A percentile compares a stretch with the other conserved stretches of the same genome.
Evolutionary conservation across 129 eudicot species (phyloP).

Genomic region (Cynara cardunculus): DNA sequence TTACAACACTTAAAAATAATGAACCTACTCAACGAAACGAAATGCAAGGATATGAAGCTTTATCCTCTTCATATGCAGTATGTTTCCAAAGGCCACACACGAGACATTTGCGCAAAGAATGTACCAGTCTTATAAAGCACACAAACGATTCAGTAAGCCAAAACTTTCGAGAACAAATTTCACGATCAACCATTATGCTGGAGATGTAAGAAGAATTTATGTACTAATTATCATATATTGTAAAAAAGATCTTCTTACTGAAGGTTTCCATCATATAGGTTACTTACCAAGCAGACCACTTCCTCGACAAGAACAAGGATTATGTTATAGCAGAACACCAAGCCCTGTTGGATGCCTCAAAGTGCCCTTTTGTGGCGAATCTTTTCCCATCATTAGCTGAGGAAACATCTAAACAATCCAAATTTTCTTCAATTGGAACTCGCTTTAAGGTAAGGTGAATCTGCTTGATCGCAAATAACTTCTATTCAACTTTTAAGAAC

Average conservation of each 20-base stretch:
- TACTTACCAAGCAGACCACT: conserved; percentile 93
- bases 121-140: conserved; percentile 90
- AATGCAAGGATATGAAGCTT: not conserved
- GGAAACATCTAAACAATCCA: conserved; percentile 90
- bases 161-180: conserved; percentile 93
- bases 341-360: conserved; percentile 77
- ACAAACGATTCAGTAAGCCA: conserved; percentile 97
- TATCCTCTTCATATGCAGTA: conserved; percentile 50
- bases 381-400: conserved; percentile 75
- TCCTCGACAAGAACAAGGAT: conserved; percentile 96
- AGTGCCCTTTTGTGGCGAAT: conserved; percentile 72
- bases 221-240: not conserved
- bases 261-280: conserved; percentile 53
- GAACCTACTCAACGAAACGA: not conserved
- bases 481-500: not conserved
- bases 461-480: not conserved
- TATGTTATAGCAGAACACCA: conserved; percentile 97
- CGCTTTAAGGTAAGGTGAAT: conserved; percentile 74
- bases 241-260: not conserved
- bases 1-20: not conserved
- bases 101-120: conserved; percentile 98
- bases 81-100: conserved; percentile 98
- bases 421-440: conserved; percentile 94
- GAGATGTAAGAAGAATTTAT: conserved; percentile 61
- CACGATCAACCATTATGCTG: conserved; percentile 95